Base-by-base conservation (phyloP, 129 eudicot genomes). In the Deinandra increscens region DNA sequence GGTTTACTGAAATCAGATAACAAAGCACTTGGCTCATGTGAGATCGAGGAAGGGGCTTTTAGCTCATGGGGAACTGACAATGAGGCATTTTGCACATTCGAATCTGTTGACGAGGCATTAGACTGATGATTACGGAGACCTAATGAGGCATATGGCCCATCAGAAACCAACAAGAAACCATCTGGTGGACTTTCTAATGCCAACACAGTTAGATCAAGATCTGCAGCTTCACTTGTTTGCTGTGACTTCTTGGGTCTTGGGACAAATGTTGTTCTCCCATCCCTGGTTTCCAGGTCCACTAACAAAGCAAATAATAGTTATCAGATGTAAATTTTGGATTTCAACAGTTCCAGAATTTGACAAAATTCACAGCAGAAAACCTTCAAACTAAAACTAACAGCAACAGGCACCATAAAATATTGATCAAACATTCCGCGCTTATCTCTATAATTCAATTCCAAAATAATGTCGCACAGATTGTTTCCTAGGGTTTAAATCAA, bases 151-250 rank as follows among this genome's bases (percentile, higher is more conserved):
- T 45, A 58, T 17, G 75, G 80, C 33, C 59, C 75, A 37, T 76
- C 69, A 60, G 75, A 60, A 60, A 68, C 55, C 1, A 41, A 68
- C 63, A 68, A 45, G 70, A 76, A 45, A 60, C 65, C 75, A 69
- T 76, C 70, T 1, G 75, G 80, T 46, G 75, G 75, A 76, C 75
- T 69, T 69, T 69, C 75, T 48, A 76, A 69, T 48, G 75, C 75
- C 70, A 69, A 76, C 10, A 69, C 75, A 69, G 80, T 76, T 23
- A 69, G 75, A 69, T 76, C 75, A 60, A 76, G 65, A 49, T 76
- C 80, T 48, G 75, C 71, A 9, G 69, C 56, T 69, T 38, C 80
- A 68, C 64, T 69, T 44, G n/a, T 42, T 76, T 60, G 18, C 45
- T 9, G 69, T 11, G 65, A 50, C 80, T 69, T 76, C 80, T 67